These are phyloP conservation scores for Paramecium caudatum DNA, from an alignment of 73 alveolate species.

Conservation along the genomic window DNA sequence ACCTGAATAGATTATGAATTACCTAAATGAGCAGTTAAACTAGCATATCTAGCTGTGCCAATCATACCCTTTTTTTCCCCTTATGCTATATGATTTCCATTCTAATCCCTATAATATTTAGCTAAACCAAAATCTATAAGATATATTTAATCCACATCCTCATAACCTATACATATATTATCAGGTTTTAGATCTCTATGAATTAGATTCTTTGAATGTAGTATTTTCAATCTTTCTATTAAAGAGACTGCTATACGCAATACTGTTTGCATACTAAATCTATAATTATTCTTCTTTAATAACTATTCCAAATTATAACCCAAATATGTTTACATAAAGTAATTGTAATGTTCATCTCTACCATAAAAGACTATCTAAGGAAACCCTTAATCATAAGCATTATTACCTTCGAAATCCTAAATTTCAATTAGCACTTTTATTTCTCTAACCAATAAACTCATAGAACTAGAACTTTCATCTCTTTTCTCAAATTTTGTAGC, in stretches of 20 bases:
- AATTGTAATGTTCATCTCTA: constrained; percentile 56
- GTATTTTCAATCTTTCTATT: constrained; percentile 80
- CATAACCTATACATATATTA: constrained; percentile 82
- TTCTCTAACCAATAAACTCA: constrained; percentile 49
- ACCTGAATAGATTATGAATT: background rate
- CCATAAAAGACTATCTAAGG: constrained; percentile 59
- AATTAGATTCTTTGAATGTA: constrained; percentile 80
- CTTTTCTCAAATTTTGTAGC: constrained; percentile 60
- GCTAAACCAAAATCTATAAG: constrained; percentile 85
- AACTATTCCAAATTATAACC: constrained; percentile 45
- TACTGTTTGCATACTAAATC: constrained; percentile 76
- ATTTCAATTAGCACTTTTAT: constrained; percentile 41
- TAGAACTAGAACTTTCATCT: background rate
- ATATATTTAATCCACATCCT: constrained; percentile 75
- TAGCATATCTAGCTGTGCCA: constrained; percentile 96
- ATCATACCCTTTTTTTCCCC: constrained; percentile 81
- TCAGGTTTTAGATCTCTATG: constrained; percentile 89
- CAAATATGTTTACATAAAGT: constrained; percentile 55
- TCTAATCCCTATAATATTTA: constrained; percentile 81
- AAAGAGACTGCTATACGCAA: constrained; percentile 76
- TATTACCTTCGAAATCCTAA: constrained; percentile 39
- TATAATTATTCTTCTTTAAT: background rate
- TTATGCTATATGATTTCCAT: constrained; percentile 82
- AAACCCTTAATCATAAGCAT: background rate
- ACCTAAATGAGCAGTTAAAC: constrained; percentile 94